phyloP scores from a whole-genome alignment of 305 asterid genomes.

The Plantago rigida region DNA sequence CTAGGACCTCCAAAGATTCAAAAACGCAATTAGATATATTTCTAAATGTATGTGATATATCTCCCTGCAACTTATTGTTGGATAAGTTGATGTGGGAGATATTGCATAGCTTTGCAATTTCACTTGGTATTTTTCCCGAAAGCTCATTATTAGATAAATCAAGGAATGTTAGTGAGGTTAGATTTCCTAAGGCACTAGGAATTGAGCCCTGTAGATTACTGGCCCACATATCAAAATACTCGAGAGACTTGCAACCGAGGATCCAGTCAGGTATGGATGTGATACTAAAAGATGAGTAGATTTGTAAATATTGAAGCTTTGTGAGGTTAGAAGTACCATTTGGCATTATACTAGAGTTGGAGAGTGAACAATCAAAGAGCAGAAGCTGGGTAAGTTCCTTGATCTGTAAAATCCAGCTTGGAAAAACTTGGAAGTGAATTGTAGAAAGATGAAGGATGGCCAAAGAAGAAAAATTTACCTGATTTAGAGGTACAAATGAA shows the following conservation, averaged over 20 bases:
- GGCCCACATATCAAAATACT: not conserved
- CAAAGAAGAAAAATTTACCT: too few species aligned
- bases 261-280: not conserved
- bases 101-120: slow-evolving; percentile 6
- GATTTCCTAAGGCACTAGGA: slow-evolving; percentile 2
- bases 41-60: not conserved
- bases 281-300: not conserved
- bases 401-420: too few species aligned
- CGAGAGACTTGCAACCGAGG: not conserved
- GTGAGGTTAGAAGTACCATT: not conserved
- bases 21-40: not conserved
- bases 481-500: too few species aligned
- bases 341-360: too few species aligned
- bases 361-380: too few species aligned
- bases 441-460: too few species aligned
- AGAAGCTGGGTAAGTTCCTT: too few species aligned
- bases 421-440: too few species aligned
- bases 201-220: slow-evolving; percentile 1
- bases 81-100: not conserved
- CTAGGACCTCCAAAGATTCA: not conserved
- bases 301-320: not conserved
- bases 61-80: slow-evolving; percentile 2
- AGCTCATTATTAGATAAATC: not conserved
- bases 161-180: slow-evolving; percentile 1
- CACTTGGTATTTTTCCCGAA: slow-evolving; percentile 9